phyloP scores from a whole-genome alignment of 1,139 yeast genomes.

The Blastobotrys arbuscula region DNA sequence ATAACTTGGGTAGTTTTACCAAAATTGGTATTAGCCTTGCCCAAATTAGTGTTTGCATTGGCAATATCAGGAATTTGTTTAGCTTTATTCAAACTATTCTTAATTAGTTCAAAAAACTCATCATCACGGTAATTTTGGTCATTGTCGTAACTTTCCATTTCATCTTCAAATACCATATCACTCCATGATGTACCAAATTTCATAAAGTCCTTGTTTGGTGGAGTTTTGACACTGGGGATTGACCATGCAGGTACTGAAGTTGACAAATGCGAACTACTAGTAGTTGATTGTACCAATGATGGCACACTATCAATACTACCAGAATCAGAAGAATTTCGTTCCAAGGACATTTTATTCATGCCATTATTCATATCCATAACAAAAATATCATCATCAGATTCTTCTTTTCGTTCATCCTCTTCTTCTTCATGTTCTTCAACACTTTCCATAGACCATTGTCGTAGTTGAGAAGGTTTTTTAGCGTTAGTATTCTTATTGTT shows the following conservation, averaged over 20 bases:
- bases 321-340: conserved; percentile 13
- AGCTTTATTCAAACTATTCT: conserved; percentile 1
- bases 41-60: no score
- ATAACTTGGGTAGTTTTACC: background rate
- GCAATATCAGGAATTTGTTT: conserved; percentile 4
- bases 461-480: conserved; percentile 12
- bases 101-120: conserved; percentile 13
- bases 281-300: conserved; percentile 26
- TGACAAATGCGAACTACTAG: conserved; percentile 9
- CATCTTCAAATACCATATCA: conserved; percentile 30
- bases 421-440: conserved; percentile 15
- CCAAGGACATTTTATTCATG: conserved; percentile 10
- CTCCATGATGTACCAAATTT: conserved; percentile 35
- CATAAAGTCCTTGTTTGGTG: conserved; percentile 20
- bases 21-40: background rate
- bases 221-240: conserved; percentile 14
- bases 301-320: conserved; percentile 26
- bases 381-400: conserved; percentile 22
- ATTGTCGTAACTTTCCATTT: background rate
- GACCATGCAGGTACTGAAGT: conserved; percentile 11
- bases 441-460: conserved; percentile 13
- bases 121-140: conserved; percentile 20
- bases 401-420: conserved; percentile 1
- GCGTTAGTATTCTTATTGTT: background rate
- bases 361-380: conserved; percentile 27